Base-by-base conservation (phyloP, 2,329 filamentous ascomycete genomes). In the Talaromyces sp. region DNA sequence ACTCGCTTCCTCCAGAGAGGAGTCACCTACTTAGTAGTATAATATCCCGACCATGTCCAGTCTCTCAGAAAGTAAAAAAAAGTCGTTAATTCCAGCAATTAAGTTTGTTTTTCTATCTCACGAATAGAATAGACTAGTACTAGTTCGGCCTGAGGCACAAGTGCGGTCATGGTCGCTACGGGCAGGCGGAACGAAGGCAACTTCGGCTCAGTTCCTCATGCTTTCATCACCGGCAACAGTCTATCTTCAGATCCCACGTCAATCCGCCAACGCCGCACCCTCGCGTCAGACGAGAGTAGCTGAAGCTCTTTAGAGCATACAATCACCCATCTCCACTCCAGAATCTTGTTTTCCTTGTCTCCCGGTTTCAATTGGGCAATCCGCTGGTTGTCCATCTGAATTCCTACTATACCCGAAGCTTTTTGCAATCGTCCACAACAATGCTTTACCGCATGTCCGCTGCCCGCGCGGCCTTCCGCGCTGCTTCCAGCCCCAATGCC, bases 381-480 rank as follows among this genome's bases (percentile, higher is more conserved):
- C 71, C 61, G 57, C 67, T 58, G 31, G 64, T 58, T 61, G 35
- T 68, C 58, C 45, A 27, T 47, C 27, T 58, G 37, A 57, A 61
- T 60, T 67, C 66, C 66, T 66, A 67, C 60, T 63, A 64, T 68
- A 72, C 71, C 75, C 75, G 75, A 73, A 69, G 70, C 71, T 76
- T 65, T 66, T 68, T 57, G 14, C 52, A 64, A 45, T 27, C 61
- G 45, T 45, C 35, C 41, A 71, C 75, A 70, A 77, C 73, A 72
- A 83, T 83, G 81, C 70, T 83, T 62, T 79, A 76, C 74, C 79
- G 81, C 73, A 78, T 75, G 70, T 73, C 76, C 67, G 78, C 77
- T 70, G 74, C 77, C 69, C 79, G 80, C 74, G 81, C 80, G 65
- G 71, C 79, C 62, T 74, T 81, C 70, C 76, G 80, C 70, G 79